Evolutionary conservation across 768 basidiomycete species (phyloP), one percentile per base, ranked within the genome.

Genomic region (Coprinellus micaceus): DNA sequence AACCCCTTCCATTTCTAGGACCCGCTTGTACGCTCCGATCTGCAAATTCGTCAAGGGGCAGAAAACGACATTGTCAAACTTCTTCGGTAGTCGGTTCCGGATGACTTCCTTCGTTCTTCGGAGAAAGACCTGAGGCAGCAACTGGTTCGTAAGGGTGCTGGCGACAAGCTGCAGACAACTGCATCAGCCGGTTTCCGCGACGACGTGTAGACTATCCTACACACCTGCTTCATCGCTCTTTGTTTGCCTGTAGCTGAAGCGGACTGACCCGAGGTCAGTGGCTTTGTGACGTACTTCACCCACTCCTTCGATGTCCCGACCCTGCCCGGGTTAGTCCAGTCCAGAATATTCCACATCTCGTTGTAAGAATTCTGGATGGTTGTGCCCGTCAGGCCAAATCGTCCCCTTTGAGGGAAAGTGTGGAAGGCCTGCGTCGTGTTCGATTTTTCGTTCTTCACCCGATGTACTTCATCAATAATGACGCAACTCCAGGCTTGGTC

Each of bases 41-140:
- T 97, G 95, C 33, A 72, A 77, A 0, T 73, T 56, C 0, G 89
- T 89, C 48, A 98, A 72, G 15, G 94, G 95, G 64, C 96, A 99
- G 64, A 98, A 96, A 4, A 97, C 92, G 13, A 98, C 89, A 64
- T 93, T 77, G 61, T 99, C 96, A 0, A 80, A 80, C 74, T 99
- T 99, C 58, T 78, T 77, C 1, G 96, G 96, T 2, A 98, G 77
- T 72, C 88, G 88, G 55, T 84, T 69, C 61, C 77, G 81, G 43
- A 92, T 92, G 47, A 91, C 83, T 22, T 83, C 79, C 61, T 94
- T 94, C 5, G 88, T 91, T 64, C 91, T 79, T 64, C 96, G 76
- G 25, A 94, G 69, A 71, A 96, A 98, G 68, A 92, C 91, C 6
- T 80, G 69, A 0, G 95, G 95, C 2, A 98, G 67, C 12, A 98